Percentiles rank a stretch among this genome's conserved stretches.
Conservation (phyloP, 179 eudicot genomes). For the Silene coronaria region DNA sequence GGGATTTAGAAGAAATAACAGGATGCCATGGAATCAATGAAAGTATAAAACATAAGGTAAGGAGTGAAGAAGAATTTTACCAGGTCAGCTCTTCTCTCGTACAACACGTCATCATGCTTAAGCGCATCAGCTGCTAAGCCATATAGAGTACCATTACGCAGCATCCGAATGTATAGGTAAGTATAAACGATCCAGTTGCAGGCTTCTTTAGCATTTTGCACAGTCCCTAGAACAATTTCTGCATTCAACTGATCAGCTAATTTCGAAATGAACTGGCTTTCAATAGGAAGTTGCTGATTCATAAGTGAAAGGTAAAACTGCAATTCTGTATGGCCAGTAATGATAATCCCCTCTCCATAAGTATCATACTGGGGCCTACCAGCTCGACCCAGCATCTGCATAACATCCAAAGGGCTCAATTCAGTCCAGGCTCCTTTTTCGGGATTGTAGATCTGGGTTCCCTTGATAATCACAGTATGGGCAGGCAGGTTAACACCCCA, state of each 20-base stretch:
- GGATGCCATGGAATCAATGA: neutral
- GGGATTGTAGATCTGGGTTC: constrained; percentile 91
- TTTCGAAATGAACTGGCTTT: constrained; percentile 83
- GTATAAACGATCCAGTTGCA: constrained; percentile 84
- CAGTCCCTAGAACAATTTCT: constrained; percentile 93
- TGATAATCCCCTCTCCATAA: constrained; percentile 87
- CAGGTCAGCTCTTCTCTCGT: constrained; percentile 87
- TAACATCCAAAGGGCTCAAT: constrained; percentile 87
- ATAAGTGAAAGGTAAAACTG: constrained; percentile 88
- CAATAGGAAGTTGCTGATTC: constrained; percentile 97
- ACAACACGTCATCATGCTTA: constrained; percentile 42
- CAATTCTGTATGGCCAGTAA: constrained; percentile 79
- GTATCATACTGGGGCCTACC: constrained; percentile 96
- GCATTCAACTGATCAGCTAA: constrained; percentile 98
- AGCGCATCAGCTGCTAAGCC: constrained; percentile 68
- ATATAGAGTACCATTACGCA: constrained; percentile 79
- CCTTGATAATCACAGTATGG: constrained; percentile 89
- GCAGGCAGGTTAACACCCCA: constrained; percentile 99
- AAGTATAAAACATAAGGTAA: neutral
- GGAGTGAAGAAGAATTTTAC: constrained; percentile 34
- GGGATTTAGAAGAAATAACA: neutral
- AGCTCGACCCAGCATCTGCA: constrained; percentile 99
- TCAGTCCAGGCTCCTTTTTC: constrained; percentile 99
- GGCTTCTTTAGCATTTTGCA: constrained; percentile 93
- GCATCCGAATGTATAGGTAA: constrained; percentile 77